Evolutionary conservation across 2,329 filamentous ascomycete species (phyloP).

Genomic region (Proliferodiscus dingleyae): DNA sequence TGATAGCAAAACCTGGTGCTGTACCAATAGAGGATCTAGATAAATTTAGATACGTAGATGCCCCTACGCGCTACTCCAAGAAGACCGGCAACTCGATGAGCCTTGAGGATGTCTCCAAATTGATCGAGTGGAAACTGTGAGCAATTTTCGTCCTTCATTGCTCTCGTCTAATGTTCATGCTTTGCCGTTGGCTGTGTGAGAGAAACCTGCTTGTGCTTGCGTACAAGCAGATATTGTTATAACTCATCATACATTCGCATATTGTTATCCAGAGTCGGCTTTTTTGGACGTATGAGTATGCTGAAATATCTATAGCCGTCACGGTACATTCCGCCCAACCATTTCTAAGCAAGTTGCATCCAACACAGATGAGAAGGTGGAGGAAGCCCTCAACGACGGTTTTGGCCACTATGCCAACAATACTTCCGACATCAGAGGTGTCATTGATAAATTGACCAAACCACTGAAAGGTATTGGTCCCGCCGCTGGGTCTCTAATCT

Average conservation of each 20-base stretch:
- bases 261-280: too few species aligned
- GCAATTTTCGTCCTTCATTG: too few species aligned
- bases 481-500: conserved; percentile 70
- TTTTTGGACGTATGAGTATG: background rate
- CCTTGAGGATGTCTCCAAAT: conserved; percentile 51
- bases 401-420: conserved; percentile 42
- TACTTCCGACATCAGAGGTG: conserved; percentile 33
- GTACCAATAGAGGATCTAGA: conserved; percentile 51
- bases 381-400: conserved; percentile 47
- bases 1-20: conserved; percentile 23
- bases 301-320: conserved; percentile 29
- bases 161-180: too few species aligned
- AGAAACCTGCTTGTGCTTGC: too few species aligned
- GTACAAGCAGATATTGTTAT: too few species aligned
- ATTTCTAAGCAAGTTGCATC: conserved; percentile 50
- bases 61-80: conserved; percentile 42
- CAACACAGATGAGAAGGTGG: conserved; percentile 49
- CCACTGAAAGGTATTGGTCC: conserved; percentile 70
- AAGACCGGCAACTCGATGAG: conserved; percentile 39
- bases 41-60: conserved; percentile 51
- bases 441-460: conserved; percentile 50
- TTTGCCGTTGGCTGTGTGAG: too few species aligned
- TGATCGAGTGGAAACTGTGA: conserved; percentile 70
- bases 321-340: conserved; percentile 58
- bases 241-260: too few species aligned